Percentiles rank a stretch among this genome's conserved stretches.
phyloP scores from a whole-genome alignment of 2,329 filamentous ascomycete genomes.

The Monosporascus sp. region DNA sequence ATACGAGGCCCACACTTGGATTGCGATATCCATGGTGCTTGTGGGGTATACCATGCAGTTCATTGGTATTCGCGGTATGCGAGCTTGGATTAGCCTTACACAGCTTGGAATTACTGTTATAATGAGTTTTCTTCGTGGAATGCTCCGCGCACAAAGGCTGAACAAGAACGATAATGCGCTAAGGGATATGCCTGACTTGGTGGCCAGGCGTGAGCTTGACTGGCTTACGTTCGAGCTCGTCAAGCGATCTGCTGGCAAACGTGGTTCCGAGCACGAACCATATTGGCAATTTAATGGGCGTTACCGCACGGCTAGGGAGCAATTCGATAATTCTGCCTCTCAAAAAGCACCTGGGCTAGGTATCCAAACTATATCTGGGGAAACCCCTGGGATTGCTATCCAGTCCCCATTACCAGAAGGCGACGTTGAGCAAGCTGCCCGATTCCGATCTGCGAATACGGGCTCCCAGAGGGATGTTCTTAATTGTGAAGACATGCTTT shows the following conservation, averaged over 20 bases:
- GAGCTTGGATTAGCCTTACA: conserved; percentile 12
- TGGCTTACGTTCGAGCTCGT: conserved; percentile 15
- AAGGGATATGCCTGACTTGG: conserved; percentile 6
- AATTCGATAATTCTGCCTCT: background rate
- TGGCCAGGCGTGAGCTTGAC: conserved; percentile 16
- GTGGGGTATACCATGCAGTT: conserved; percentile 15
- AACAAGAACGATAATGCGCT: conserved; percentile 9
- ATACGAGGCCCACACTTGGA: conserved; percentile 1
- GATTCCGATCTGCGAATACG: background rate
- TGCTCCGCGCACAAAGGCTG: conserved; percentile 13
- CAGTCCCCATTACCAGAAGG: background rate
- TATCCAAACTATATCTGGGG: no score
- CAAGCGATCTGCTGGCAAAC: background rate
- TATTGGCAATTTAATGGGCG: background rate
- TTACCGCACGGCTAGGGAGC: background rate
- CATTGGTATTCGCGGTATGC: conserved; percentile 16
- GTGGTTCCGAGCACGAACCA: background rate
- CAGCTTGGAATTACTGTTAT: conserved; percentile 12
- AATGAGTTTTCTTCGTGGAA: conserved; percentile 13
- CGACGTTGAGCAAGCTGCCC: background rate
- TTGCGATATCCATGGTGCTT: conserved; percentile 1
- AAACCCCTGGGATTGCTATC: no score
- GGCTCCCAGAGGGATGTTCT: background rate
- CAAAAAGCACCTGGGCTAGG: background rate
- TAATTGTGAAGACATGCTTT: background rate